Base-by-base conservation (phyloP, 805 yeast species). In the Brettanomyces anomalus region DNA sequence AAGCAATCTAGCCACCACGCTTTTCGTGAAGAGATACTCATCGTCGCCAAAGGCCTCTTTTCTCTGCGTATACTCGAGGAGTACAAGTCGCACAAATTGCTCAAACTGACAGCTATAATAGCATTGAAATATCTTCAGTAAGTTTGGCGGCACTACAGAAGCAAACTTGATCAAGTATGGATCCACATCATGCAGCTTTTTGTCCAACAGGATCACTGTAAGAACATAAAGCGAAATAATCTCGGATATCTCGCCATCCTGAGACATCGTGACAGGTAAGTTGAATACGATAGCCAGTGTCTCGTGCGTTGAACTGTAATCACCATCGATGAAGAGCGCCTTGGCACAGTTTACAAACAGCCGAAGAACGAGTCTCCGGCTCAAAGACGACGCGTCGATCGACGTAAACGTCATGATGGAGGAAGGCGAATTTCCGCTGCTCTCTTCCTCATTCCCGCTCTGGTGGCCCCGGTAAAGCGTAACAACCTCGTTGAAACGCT, bases 271-370 rank as follows among this genome's bases (percentile, higher is more conserved):
- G 4, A 46, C 31, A 2, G 54, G 52, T 11, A 54, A 31, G 14
- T 43, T 43, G 42, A 56, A 49, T 21, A 55, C 42, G 3, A 49
- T 45, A 34, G 46, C 54, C 33, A 50, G 52, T 5, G 49, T 17
- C 3, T 43, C 34, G 40, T 52, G 47, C 2, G 62, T 53, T n/a
- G 46, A 46, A 14, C n/a, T 13, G 36, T 49, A 53, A 3, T 41
- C n/a, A 5, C 41, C 36, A 14, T 40, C 18, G 36, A 51, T 45
- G 24, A 51, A 47, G n/a, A 55, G 41, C 1, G 61, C 44, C 19
- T 43, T 46, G 14, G 50, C 47, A 5, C 56, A 7, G 2, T 42
- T 30, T 24, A 46, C 49, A 39, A 51, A 56, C 35, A 55, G 53
- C 1, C 30, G 19, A 5, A 50, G 46, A 4, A 60, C 19, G 18